These are phyloP conservation scores for Fraxinus paxiana DNA, from an alignment of 305 asterid species.

Conservation along the genomic window DNA sequence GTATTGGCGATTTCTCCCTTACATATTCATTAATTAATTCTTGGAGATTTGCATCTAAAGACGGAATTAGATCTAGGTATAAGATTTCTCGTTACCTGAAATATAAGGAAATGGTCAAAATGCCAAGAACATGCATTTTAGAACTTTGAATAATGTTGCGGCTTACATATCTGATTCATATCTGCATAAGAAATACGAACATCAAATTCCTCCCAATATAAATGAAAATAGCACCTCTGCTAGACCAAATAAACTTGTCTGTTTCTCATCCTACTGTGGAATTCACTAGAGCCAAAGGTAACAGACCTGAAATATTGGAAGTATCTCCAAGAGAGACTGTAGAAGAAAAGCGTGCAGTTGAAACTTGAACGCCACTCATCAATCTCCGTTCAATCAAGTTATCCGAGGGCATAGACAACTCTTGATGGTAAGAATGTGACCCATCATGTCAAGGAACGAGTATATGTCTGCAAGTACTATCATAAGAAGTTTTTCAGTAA, in stretches of 20 bases:
- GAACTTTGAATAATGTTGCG: conserved; percentile 6
- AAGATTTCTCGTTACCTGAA: conserved; percentile 9
- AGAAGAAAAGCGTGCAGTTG: conserved; percentile 4
- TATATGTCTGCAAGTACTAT: conserved; percentile 22
- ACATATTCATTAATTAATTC: not conserved
- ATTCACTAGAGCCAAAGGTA: not conserved
- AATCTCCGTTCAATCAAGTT: not conserved
- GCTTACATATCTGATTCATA: conserved; percentile 1
- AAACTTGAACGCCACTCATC: not conserved
- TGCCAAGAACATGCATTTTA: conserved; percentile 6
- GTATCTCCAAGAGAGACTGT: conserved; percentile 16
- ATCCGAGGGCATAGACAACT: conserved; percentile 5
- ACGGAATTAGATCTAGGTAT: not conserved
- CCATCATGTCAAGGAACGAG: not conserved
- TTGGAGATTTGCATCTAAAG: not conserved
- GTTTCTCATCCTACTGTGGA: not conserved
- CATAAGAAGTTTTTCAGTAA: conserved; percentile 27
- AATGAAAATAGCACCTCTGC: not conserved
- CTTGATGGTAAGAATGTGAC: not conserved
- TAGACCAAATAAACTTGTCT: conserved; percentile 10
- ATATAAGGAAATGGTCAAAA: conserved; percentile 24
- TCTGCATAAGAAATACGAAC: conserved; percentile 9
- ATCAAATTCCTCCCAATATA: conserved; percentile 18
- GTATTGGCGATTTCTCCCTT: too few species aligned
- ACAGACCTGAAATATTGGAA: conserved; percentile 6